Percentiles rank a stretch among this genome's conserved stretches.
Evolutionary conservation across 2,329 filamentous ascomycete species (phyloP).

Genomic region (Colletotrichum neosansevieriae): DNA sequence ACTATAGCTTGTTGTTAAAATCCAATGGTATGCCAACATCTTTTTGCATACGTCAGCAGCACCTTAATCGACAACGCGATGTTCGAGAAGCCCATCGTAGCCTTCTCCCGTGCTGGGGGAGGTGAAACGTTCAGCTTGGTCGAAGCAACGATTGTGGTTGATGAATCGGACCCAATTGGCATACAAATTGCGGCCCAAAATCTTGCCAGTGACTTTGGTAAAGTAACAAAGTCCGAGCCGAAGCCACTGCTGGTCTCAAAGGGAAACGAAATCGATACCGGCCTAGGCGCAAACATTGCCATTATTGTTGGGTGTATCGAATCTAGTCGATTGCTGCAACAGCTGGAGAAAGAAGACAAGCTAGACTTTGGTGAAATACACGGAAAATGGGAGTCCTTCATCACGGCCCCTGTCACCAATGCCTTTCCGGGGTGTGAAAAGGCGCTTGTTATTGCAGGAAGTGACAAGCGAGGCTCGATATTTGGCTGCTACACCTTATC

Average conservation of each 20-base stretch:
- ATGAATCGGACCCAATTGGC: constrained; percentile 48
- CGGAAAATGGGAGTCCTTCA: constrained; percentile 70
- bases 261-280: neutral
- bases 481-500: constrained; percentile 71
- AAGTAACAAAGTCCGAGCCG: constrained; percentile 41
- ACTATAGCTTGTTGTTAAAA: neutral
- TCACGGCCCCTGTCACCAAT: constrained; percentile 56
- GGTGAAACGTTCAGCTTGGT: constrained; percentile 43
- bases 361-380: constrained; percentile 60
- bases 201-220: constrained; percentile 46
- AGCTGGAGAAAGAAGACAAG: constrained; percentile 57
- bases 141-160: constrained; percentile 47
- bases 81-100: constrained; percentile 45
- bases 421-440: constrained; percentile 58
- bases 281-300: neutral
- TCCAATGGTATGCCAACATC: neutral
- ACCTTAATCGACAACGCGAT: constrained; percentile 32
- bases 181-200: constrained; percentile 50
- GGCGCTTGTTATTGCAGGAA: constrained; percentile 68
- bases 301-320: constrained; percentile 42
- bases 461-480: constrained; percentile 69
- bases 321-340: constrained; percentile 60
- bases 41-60: neutral
- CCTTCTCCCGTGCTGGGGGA: constrained; percentile 42
- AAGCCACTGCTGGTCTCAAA: constrained; percentile 3